Evolutionary conservation across 2,329 filamentous ascomycete species (phyloP).

Genomic region (Aspergillus sojae): DNA sequence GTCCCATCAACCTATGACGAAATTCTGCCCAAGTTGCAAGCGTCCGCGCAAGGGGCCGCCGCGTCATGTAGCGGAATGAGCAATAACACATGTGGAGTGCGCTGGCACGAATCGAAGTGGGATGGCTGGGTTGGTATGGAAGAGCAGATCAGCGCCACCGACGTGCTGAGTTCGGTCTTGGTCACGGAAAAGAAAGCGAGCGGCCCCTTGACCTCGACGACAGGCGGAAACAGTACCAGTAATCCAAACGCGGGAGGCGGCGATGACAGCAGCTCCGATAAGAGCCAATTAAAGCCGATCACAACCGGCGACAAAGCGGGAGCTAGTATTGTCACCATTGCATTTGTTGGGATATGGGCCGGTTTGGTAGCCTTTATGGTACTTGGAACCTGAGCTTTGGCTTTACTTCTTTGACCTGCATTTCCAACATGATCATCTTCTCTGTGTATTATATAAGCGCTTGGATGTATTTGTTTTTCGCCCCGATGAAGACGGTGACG

Average conservation of each 20-base stretch:
- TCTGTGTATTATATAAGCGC: background rate
- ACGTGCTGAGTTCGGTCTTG: constrained; percentile 64
- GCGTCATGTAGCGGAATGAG: constrained; percentile 62
- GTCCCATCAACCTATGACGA: constrained; percentile 59
- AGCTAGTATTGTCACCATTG: constrained; percentile 41
- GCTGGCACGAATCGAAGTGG: constrained; percentile 59
- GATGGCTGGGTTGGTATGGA: constrained; percentile 65
- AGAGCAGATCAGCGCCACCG: constrained; percentile 69
- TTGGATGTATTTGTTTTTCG: background rate
- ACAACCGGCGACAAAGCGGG: constrained; percentile 42
- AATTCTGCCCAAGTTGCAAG: constrained; percentile 61
- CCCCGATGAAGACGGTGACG: background rate
- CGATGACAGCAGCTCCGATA: constrained; percentile 1
- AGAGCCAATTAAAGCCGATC: constrained; percentile 17
- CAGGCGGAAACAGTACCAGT: constrained; percentile 58
- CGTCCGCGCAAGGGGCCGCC: constrained; percentile 62
- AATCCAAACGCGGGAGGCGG: constrained; percentile 39
- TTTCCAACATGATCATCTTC: background rate
- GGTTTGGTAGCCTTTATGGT: constrained; percentile 29
- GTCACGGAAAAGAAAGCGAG: constrained; percentile 51
- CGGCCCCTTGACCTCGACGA: constrained; percentile 41
- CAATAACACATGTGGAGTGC: constrained; percentile 66
- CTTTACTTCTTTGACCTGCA: background rate
- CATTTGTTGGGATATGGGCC: constrained; percentile 32
- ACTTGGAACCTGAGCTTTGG: background rate